Evolutionary conservation across 2,329 filamentous ascomycete species (phyloP).

Genomic region (Diaporthe capsici): DNA sequence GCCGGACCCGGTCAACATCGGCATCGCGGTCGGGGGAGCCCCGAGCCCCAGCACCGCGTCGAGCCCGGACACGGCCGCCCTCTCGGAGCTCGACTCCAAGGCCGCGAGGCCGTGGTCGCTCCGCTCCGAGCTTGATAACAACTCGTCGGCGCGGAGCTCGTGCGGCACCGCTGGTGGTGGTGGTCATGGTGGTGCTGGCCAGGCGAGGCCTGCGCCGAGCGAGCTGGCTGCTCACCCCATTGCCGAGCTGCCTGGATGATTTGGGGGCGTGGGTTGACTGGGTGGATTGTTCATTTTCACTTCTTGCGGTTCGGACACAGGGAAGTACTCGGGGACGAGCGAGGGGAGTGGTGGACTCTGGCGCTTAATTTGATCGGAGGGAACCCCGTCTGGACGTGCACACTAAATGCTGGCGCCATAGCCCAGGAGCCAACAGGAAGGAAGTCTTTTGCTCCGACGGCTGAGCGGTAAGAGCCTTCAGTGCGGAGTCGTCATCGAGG

Average conservation of each 20-base stretch:
- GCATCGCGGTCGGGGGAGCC: constrained; percentile 11
- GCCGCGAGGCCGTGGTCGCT: constrained; percentile 45
- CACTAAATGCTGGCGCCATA: neutral
- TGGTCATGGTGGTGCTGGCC: neutral
- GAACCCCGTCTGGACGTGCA: neutral
- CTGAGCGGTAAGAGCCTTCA: neutral
- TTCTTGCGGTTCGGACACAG: neutral
- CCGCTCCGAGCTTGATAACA: constrained; percentile 42
- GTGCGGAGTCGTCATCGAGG: neutral
- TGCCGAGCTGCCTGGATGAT: constrained; percentile 38
- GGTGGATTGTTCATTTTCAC: neutral
- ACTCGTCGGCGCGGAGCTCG: constrained; percentile 14
- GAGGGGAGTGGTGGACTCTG: too few relatives aligned
- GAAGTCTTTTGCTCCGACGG: neutral
- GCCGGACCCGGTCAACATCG: constrained; percentile 24
- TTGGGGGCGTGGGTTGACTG: neutral
- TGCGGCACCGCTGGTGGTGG: neutral
- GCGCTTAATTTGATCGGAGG: neutral
- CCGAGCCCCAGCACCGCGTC: constrained; percentile 13
- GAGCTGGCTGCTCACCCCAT: constrained; percentile 28
- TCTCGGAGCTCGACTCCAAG: constrained; percentile 44
- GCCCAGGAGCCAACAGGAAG: neutral
- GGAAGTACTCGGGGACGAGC: neutral
- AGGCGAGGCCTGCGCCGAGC: constrained; percentile 16
- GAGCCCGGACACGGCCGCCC: constrained; percentile 3